Evolutionary conservation across 2,329 filamentous ascomycete species (phyloP).

Genomic region (Sarocladium oryzae): DNA sequence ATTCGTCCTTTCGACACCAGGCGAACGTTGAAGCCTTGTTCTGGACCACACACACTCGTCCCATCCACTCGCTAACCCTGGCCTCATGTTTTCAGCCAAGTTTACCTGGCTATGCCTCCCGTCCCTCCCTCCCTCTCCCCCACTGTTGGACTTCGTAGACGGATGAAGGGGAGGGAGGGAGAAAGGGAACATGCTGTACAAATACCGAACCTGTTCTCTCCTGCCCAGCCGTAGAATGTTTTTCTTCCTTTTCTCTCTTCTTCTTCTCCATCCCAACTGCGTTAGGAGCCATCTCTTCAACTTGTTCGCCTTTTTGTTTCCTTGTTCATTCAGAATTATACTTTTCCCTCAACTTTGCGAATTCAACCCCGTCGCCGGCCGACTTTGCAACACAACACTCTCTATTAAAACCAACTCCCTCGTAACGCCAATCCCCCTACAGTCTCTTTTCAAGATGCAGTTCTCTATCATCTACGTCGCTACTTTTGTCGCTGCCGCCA

Average conservation of each 20-base stretch:
- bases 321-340: conserved; percentile 11
- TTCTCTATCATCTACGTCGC: conserved; percentile 41
- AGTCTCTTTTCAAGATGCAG: conserved; percentile 43
- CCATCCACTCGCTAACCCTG: too few relatives aligned
- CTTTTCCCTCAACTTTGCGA: conserved; percentile 11
- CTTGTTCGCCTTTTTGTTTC: conserved; percentile 14
- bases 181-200: too few relatives aligned
- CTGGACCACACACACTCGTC: too few relatives aligned
- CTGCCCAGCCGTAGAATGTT: conserved; percentile 9
- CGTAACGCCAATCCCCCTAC: conserved; percentile 13
- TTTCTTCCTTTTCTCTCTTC: conserved; percentile 14
- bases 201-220: too few relatives aligned
- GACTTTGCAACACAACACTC: conserved; percentile 27
- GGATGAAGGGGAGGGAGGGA: too few relatives aligned
- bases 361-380: conserved; percentile 41
- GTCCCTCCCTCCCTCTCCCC: too few relatives aligned
- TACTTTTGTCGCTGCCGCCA: conserved; percentile 37
- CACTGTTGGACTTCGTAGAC: too few relatives aligned
- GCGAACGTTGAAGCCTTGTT: background rate
- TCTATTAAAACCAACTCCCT: background rate
- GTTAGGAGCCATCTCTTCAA: conserved; percentile 10
- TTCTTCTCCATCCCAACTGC: conserved; percentile 17
- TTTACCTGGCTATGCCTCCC: too few relatives aligned
- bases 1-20: too few relatives aligned
- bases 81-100: background rate